Evolutionary conservation across 805 yeast species (phyloP).

Genomic region (Starmerella vitae): DNA sequence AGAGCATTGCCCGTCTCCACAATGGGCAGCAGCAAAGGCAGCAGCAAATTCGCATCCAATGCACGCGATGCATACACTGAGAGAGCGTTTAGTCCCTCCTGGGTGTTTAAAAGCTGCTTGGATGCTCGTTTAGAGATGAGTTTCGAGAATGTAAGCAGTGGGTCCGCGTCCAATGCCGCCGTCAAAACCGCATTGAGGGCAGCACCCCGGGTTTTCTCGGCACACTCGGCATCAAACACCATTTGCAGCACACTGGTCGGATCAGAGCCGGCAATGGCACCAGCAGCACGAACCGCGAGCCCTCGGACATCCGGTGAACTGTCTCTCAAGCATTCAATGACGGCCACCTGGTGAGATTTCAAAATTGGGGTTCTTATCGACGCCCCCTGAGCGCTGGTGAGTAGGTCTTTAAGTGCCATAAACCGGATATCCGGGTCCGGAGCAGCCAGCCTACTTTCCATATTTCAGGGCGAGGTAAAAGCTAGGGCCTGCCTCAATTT

Average conservation of each 20-base stretch:
- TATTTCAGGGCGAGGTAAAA: too few relatives aligned
- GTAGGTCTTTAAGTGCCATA: conserved; percentile 63
- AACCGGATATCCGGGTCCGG: conserved; percentile 66
- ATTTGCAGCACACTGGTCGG: conserved; percentile 20
- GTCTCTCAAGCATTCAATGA: conserved; percentile 41
- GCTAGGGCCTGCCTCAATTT: background rate
- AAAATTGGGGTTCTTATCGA: background rate
- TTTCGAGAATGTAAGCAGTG: background rate
- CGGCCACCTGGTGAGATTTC: conserved; percentile 22
- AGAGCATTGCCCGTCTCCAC: background rate
- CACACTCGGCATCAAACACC: conserved; percentile 23
- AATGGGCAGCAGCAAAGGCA: background rate
- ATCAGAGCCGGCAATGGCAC: conserved; percentile 25
- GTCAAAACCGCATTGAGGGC: conserved; percentile 5
- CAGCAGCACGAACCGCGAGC: conserved; percentile 52
- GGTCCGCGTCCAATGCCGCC: conserved; percentile 21
- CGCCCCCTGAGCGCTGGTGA: conserved; percentile 1
- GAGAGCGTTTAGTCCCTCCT: conserved; percentile 7
- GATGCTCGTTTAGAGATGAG: background rate
- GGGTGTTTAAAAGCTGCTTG: conserved; percentile 1
- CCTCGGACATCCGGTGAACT: conserved; percentile 59
- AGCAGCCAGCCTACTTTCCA: conserved; percentile 20
- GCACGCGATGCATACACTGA: background rate
- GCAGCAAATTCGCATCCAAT: background rate
- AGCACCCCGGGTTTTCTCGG: conserved; percentile 5